phyloP scores from a whole-genome alignment of 352 stramenopile species.

The Globisporangium canariense region DNA sequence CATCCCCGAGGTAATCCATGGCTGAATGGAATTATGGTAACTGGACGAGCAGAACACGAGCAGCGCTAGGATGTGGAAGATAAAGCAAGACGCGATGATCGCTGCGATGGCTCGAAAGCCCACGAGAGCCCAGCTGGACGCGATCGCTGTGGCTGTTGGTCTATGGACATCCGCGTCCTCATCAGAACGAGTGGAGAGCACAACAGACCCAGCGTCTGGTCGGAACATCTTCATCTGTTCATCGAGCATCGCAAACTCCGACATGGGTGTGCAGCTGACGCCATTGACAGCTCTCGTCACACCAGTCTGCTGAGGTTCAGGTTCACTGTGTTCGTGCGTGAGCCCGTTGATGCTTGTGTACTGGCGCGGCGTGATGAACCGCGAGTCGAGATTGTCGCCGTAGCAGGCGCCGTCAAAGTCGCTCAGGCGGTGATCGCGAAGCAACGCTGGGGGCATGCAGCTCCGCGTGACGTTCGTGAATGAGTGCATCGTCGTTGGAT shows the following conservation, averaged over 20 bases:
- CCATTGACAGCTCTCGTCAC: not conserved
- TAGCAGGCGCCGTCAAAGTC: not conserved
- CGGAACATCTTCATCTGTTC: constrained; percentile 1
- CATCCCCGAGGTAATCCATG: constrained; percentile 16
- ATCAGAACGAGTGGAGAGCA: constrained; percentile 1
- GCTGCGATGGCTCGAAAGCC: not conserved
- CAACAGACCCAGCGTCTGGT: not conserved
- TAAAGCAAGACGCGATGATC: constrained; percentile 20
- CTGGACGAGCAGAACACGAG: constrained; percentile 25
- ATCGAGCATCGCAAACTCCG: not conserved
- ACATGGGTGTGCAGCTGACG: constrained; percentile 1
- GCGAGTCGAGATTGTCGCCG: not conserved
- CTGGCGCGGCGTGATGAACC: not conserved
- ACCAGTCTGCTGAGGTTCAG: not conserved
- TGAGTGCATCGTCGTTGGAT: not conserved
- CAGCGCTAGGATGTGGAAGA: constrained; percentile 13
- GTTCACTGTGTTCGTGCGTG: not conserved
- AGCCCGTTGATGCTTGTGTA: no score
- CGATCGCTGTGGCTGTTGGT: not conserved
- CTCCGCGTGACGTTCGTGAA: constrained; percentile 6
- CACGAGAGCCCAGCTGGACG: not conserved
- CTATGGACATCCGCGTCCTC: not conserved
- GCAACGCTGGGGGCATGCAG: not conserved
- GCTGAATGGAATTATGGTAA: constrained; percentile 21
- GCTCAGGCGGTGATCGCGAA: not conserved